Evolutionary conservation across 2,329 filamentous ascomycete species (phyloP), one percentile per base, ranked within the genome.

Genomic region (Aspergillus sp.): DNA sequence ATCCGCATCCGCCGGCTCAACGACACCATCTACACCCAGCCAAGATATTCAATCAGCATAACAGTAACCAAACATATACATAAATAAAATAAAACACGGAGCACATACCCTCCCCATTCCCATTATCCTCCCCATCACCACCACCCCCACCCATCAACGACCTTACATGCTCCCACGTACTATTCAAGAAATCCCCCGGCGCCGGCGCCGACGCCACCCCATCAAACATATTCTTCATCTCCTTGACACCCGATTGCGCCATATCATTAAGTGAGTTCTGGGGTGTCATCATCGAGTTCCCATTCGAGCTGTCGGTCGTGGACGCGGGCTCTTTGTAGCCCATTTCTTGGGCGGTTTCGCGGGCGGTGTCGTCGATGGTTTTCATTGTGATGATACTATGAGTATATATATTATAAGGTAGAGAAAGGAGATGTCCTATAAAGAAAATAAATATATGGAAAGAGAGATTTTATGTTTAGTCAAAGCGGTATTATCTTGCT

Each of bases 131-230:
- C 17, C 1, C 23, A 17, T 6, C 13, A 7, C n/a, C 38, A n/a
- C 23, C 39, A n/a, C 25, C 27, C 15, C 39, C 2, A 57, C 39
- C 2, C 2, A 57, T 21, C 17, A 62, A 57, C 10, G 60, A 64
- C 23, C 51, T 61, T 3, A 65, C 48, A 15, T 62, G 58, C 17
- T 55, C 58, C 44, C 64, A 59, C 30, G 63, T 47, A 21, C 52
- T 53, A 23, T 62, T 60, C 1, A 61, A 57, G 13, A 59, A 58
- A 19, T 68, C 62, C n/a, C 58, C 42, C 7, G 65, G 27, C 5
- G 48, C 32, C 32, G 32, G 32, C 11, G 32, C 32, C 32, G 32
- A 36, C 11, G 32, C 52, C 17, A 58, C 61, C 2, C 57, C 23
- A 13, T 54, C 13, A 11, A 64, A 19, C 36, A 42, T 60, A 8